These are phyloP conservation scores for Blastomyces gilchristii DNA, from an alignment of 2,329 filamentous ascomycete species.

Conservation along the genomic window DNA sequence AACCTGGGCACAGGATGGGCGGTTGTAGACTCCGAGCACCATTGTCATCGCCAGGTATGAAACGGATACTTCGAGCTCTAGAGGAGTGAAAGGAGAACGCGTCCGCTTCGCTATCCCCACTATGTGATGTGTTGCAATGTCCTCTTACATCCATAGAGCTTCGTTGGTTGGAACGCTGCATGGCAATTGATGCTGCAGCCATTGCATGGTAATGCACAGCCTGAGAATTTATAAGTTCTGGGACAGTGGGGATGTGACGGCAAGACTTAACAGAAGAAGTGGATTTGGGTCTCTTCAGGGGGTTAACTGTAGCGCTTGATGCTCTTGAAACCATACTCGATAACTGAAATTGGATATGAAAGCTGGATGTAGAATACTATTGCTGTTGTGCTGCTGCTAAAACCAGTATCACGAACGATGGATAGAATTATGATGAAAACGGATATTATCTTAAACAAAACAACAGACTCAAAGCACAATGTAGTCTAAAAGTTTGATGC, in stretches of 20 bases:
- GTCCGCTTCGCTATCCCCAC: constrained; percentile 1
- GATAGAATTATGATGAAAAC: neutral
- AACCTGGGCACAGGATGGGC: neutral
- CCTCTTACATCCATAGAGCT: constrained; percentile 4
- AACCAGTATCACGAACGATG: neutral
- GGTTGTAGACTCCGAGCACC: neutral
- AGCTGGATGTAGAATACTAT: neutral
- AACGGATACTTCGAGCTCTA: constrained; percentile 10
- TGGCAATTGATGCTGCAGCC: constrained; percentile 35
- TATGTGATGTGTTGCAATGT: constrained; percentile 3
- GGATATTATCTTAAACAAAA: neutral
- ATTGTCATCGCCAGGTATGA: neutral
- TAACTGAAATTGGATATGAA: neutral
- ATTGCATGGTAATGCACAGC: constrained; percentile 28
- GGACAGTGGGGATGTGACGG: constrained; percentile 17
- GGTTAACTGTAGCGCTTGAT: constrained; percentile 23
- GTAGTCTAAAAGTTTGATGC: neutral
- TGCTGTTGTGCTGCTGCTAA: neutral
- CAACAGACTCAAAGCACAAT: neutral
- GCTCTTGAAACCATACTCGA: constrained; percentile 22
- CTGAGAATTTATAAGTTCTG: constrained; percentile 24
- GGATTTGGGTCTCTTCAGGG: constrained; percentile 31
- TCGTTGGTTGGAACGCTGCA: constrained; percentile 28
- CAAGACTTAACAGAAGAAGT: constrained; percentile 28
- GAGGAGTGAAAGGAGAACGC: neutral